Conservation (phyloP, 805 yeast species). For the Debaryomyces maramus region DNA sequence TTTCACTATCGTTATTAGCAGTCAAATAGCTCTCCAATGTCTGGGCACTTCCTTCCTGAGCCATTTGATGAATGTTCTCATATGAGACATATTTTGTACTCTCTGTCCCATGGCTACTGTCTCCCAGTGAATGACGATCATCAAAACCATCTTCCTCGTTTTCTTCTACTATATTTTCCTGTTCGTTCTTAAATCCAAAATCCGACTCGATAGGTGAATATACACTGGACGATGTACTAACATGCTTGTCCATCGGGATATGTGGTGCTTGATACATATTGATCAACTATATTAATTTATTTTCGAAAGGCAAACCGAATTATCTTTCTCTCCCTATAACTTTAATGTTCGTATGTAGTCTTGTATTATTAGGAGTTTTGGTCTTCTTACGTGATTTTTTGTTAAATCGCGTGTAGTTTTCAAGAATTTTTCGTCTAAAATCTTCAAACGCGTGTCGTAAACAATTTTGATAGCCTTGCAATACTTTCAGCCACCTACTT, state of each 20-base stretch:
- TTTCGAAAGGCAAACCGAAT: too few relatives aligned
- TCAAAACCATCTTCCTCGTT: constrained; percentile 8
- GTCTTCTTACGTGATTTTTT: too few relatives aligned
- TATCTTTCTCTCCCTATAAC: too few relatives aligned
- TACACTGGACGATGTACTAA: constrained; percentile 37
- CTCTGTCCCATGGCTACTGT: not conserved
- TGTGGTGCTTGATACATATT: constrained; percentile 8
- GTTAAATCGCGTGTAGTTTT: too few relatives aligned
- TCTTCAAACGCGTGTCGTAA: too few relatives aligned
- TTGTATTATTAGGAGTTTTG: too few relatives aligned
- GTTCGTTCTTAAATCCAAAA: constrained; percentile 9
- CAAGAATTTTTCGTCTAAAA: too few relatives aligned
- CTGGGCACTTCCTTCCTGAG: constrained; percentile 13
- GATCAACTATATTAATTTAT: not conserved
- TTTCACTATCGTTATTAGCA: constrained; percentile 22
- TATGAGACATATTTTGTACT: not conserved
- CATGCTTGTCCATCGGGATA: constrained; percentile 14
- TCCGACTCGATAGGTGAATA: constrained; percentile 31
- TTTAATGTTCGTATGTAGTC: too few relatives aligned
- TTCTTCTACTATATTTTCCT: constrained; percentile 8
- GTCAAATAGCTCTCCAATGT: constrained; percentile 28
- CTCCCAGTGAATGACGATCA: not conserved
- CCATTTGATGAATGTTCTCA: not conserved
- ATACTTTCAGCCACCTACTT: too few relatives aligned
- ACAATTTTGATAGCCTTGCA: too few relatives aligned